These are phyloP conservation scores for Agaricus bisporus DNA, from an alignment of 768 basidiomycete species.

Conservation along the genomic window DNA sequence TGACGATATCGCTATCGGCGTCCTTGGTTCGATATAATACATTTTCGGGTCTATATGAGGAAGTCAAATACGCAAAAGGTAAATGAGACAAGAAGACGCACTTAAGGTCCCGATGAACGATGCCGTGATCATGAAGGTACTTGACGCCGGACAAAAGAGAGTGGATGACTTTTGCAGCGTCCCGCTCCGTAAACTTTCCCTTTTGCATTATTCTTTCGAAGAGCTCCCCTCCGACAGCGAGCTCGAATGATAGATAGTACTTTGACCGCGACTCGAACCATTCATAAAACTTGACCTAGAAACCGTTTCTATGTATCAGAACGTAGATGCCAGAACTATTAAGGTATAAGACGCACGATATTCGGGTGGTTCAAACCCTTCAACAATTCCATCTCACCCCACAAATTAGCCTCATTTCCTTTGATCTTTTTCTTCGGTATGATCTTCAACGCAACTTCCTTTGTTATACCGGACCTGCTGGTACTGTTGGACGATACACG, in stretches of 20 bases:
- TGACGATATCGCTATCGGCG: constrained; percentile 79
- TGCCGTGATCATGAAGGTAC: constrained; percentile 88
- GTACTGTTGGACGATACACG: constrained; percentile 13
- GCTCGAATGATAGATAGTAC: constrained; percentile 94
- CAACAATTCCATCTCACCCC: constrained; percentile 91
- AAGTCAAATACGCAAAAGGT: constrained; percentile 2
- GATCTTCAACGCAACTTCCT: constrained; percentile 83
- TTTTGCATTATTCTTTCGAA: constrained; percentile 81
- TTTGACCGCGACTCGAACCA: constrained; percentile 94
- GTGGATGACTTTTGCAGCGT: constrained; percentile 76
- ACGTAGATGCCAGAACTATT: neutral
- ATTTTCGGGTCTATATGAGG: constrained; percentile 74
- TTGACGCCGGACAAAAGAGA: constrained; percentile 80
- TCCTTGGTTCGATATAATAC: constrained; percentile 85
- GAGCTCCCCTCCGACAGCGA: constrained; percentile 90
- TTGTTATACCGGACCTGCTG: constrained; percentile 27
- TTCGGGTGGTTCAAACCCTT: constrained; percentile 88
- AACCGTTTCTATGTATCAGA: neutral
- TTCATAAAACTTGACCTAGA: constrained; percentile 90
- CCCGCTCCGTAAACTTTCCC: constrained; percentile 92
- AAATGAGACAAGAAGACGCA: constrained; percentile 24
- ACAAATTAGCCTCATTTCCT: constrained; percentile 82
- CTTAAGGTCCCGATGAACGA: constrained; percentile 97
- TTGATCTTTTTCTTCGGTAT: constrained; percentile 96
- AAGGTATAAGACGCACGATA: constrained; percentile 49